Conservation (phyloP, 2,329 filamentous ascomycete genomes). For the Penicillium sp. region DNA sequence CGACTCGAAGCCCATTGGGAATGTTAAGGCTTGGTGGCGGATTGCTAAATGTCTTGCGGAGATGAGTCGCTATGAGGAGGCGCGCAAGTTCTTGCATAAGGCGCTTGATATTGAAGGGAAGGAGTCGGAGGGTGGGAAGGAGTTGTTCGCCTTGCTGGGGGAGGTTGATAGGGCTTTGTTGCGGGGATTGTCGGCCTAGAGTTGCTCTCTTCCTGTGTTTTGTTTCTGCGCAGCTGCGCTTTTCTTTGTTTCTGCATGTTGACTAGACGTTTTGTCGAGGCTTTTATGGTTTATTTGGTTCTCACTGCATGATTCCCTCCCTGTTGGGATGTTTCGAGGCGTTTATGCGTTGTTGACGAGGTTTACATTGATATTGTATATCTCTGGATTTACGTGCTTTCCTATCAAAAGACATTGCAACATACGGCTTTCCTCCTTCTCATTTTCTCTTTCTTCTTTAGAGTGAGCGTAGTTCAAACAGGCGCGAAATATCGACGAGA, state of each 20-base stretch:
- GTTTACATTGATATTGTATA: neutral
- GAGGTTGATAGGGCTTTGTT: constrained; percentile 58
- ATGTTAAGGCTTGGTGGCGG: constrained; percentile 92
- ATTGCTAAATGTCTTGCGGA: constrained; percentile 75
- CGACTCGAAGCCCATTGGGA: constrained; percentile 74
- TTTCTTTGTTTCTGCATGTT: neutral
- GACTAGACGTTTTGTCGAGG: neutral
- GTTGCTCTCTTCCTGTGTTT: neutral
- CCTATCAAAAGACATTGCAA: neutral
- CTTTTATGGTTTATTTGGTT: neutral
- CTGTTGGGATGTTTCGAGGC: neutral
- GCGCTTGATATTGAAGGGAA: constrained; percentile 74
- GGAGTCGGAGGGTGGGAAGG: constrained; percentile 42
- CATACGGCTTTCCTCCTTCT: neutral
- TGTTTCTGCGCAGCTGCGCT: neutral
- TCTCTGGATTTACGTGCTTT: neutral
- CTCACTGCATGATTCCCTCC: constrained; percentile 2
- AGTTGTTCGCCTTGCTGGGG: constrained; percentile 52
- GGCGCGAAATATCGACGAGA: neutral
- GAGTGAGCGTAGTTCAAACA: too few relatives aligned
- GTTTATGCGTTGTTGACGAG: neutral
- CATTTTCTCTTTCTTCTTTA: neutral
- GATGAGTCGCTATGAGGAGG: constrained; percentile 82
- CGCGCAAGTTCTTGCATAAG: constrained; percentile 64
- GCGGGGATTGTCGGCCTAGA: constrained; percentile 13